Evolutionary conservation across 164 flowering plant species (phyloP), one percentile per base, ranked within the genome.

Genomic region (Stephania cephalantha): DNA sequence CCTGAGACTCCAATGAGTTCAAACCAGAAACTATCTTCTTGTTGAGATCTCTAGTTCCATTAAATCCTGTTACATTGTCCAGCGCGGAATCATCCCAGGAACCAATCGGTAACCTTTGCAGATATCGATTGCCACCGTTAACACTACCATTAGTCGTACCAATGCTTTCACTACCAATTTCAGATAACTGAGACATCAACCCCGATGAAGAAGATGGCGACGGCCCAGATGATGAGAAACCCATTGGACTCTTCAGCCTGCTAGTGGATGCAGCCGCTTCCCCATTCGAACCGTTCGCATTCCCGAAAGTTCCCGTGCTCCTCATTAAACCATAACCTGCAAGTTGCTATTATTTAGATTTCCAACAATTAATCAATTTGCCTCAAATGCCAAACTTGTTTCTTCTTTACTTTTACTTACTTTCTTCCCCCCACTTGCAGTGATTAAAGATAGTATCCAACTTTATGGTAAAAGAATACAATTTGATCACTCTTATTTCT

Each of bases 11-110:
- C 42, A 35, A 35, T 35, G 42, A 35, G 42, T 35, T 35, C 42
- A 35, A 35, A 35, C 42, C 45, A 18, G 90, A 80, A 69, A 83
- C 77, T 25, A 75, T 44, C 70, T 81, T 84, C 35, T 71, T 69
- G 12, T 85, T 86, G 42, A 81, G 78, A 64, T 86, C 90, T 74
- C 81, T 76, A 45, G 71, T 53, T 72, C 85, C 81, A 79, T 82
- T 85, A 0, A 82, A 52, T 30, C 82, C 84, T 13, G 74, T 7
- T 46, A 77, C 80, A 64, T 81, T 83, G 10, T 88, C 93, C 11
- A 84, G 46, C 9, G 82, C 31, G 4, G 90, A 78, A 70, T 89
- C 95, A 25, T 91, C 91, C 94, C 97, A 90, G 42, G 91, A 82
- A 74, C 80, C 79, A 29, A 82, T 31, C 8, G 90, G 84, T 69